Conservation (phyloP, 257 asterid species). For the Primulina huaijiensis region DNA sequence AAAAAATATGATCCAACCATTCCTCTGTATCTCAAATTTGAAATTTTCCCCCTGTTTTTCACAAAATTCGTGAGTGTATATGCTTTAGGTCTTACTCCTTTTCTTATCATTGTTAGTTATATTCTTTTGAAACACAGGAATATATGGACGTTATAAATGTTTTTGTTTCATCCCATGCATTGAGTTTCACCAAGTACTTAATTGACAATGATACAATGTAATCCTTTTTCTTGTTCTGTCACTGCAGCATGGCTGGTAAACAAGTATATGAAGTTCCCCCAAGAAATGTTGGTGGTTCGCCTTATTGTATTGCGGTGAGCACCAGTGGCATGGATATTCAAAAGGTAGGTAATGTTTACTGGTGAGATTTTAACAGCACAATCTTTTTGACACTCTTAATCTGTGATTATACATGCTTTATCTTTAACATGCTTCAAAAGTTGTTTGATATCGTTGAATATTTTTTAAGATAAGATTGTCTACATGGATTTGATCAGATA, state of each 20-base stretch:
- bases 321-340: conserved; percentile 84
- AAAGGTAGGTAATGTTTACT: conserved; percentile 54
- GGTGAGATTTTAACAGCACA: conserved; percentile 14
- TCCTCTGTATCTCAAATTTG: too few relatives aligned
- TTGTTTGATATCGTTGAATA: not conserved
- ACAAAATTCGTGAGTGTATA: too few relatives aligned
- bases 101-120: conserved; percentile 18
- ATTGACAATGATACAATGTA: not conserved
- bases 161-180: conserved; percentile 18
- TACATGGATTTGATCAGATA: conserved; percentile 1
- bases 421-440: not conserved
- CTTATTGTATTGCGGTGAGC: conserved; percentile 81
- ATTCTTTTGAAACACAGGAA: not conserved
- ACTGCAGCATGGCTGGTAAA: conserved; percentile 91
- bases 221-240: conserved; percentile 15
- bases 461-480: conserved; percentile 3
- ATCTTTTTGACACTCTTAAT: conserved; percentile 4
- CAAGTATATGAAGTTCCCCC: conserved; percentile 94
- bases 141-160: not conserved
- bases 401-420: not conserved
- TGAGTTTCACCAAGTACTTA: conserved; percentile 9
- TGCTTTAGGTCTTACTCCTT: conserved; percentile 1
- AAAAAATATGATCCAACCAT: too few relatives aligned
- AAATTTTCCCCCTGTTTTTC: too few relatives aligned
- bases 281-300: conserved; percentile 77